These are phyloP conservation scores for Jatropha multifida DNA, from an alignment of 441 rosid genomes.

Conservation along the genomic window DNA sequence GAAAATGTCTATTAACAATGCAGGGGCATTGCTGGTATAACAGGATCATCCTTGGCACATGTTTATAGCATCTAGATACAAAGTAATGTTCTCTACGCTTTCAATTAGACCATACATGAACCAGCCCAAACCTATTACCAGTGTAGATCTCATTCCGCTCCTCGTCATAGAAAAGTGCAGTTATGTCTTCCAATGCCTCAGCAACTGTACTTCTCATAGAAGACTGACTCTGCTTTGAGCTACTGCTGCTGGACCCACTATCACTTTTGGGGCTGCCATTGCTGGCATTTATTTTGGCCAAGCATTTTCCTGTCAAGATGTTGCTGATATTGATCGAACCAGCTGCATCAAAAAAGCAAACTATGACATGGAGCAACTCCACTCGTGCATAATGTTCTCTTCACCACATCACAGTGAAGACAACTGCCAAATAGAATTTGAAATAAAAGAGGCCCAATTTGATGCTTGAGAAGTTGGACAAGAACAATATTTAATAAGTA, in stretches of 20 bases:
- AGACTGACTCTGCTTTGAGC: slow-evolving; percentile 30
- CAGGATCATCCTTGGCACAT: neutral
- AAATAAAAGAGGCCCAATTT: neutral
- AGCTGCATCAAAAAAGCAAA: slow-evolving; percentile 50
- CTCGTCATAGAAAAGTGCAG: slow-evolving; percentile 90
- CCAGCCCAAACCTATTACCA: slow-evolving; percentile 80
- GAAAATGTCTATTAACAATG: slow-evolving; percentile 71
- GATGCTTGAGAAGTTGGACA: neutral
- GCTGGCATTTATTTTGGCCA: slow-evolving; percentile 71
- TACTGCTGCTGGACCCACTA: slow-evolving; percentile 46
- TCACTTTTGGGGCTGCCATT: slow-evolving; percentile 53
- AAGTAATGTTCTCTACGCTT: slow-evolving; percentile 11
- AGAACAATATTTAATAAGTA: neutral
- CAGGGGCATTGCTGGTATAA: slow-evolving; percentile 48
- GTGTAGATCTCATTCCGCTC: slow-evolving; percentile 97
- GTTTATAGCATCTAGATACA: neutral
- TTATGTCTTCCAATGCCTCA: slow-evolving; percentile 94
- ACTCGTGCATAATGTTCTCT: neutral
- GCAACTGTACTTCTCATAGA: slow-evolving; percentile 57
- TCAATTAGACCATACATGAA: slow-evolving; percentile 93
- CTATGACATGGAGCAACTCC: neutral
- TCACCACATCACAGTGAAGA: slow-evolving; percentile 1
- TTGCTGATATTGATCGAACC: slow-evolving; percentile 93
- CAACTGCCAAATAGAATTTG: slow-evolving; percentile 1
- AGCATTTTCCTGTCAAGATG: slow-evolving; percentile 92